Base-by-base conservation (phyloP, 208 protist species). In the Acanthamoeba divionensis region DNA sequence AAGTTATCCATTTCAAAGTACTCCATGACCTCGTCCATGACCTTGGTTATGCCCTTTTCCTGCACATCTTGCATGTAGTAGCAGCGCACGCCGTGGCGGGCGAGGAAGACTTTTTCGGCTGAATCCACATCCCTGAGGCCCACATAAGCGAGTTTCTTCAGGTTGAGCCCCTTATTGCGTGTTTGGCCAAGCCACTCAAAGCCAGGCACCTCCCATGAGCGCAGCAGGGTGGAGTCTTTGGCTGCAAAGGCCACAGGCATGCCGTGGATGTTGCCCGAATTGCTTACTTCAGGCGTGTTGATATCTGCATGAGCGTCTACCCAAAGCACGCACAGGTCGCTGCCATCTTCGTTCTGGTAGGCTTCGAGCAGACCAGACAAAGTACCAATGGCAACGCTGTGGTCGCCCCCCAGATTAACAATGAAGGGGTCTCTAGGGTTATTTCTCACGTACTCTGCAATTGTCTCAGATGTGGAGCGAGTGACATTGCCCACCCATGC, bases 231-330 rank as follows among this genome's bases (percentile, higher is more conserved):
- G 10, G 93, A 93, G 3, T 80, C 69, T 44, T 48, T 44, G 47
- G 57, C 57, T 44, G 57, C 29, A 48, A 80, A 80, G 10, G 69
- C 1, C 15, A 96, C 65, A 9, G 95, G 95, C 93, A 95, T 96
- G 48, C 95, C 95, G 83, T 96, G 95, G 13, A 96, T 95, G 90
- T 96, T 96, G 62, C 94, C 95, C 24, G 93, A 91, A 73, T 90
- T 15, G 65, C 91, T 94, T 50, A 87, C 63, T 21, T 67, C 88
- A 65, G 94, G 93, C 24, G 94, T 95, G 90, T 96, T 96, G 90
- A 96, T 96, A 67, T 96, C 95, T 6, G 94, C 93, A 60, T 96
- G 95, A 13, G 95, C 95, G 75, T 96, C 95, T 9, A 96, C 93
- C 95, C 95, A 96, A 24, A 96, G 90, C 9, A 96, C 88, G 47